These are phyloP conservation scores for Phaeotremella skinneri DNA, from an alignment of 768 basidiomycete species.

Conservation along the genomic window DNA sequence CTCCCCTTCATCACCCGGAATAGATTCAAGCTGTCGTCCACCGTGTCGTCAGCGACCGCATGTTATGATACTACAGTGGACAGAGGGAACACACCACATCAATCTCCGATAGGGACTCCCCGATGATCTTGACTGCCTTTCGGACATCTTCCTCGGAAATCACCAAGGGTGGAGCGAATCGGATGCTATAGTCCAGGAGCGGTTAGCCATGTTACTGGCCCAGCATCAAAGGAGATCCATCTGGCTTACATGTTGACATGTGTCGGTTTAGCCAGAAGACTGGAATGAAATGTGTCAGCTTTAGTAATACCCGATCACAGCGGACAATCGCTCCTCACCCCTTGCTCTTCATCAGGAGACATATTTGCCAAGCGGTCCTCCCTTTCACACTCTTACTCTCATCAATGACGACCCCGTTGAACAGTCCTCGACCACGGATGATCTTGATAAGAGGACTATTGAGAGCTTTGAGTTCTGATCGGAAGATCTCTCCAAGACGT, in stretches of 20 bases:
- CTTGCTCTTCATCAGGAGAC: conserved; percentile 82
- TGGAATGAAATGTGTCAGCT: neutral
- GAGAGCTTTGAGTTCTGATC: conserved; percentile 55
- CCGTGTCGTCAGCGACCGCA: conserved; percentile 5
- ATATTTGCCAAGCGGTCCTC: conserved; percentile 92
- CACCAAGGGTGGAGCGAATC: conserved; percentile 92
- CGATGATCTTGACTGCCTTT: conserved; percentile 72
- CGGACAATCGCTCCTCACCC: conserved; percentile 53
- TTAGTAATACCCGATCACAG: neutral
- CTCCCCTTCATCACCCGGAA: conserved; percentile 49
- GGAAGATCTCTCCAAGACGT: conserved; percentile 76
- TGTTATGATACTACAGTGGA: neutral
- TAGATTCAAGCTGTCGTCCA: conserved; percentile 39
- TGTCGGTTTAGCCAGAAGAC: conserved; percentile 89
- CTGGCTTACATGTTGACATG: conserved; percentile 81
- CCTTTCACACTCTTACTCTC: conserved; percentile 73
- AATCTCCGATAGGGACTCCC: conserved; percentile 72
- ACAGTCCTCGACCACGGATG: conserved; percentile 80
- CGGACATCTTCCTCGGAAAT: conserved; percentile 82
- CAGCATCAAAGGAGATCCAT: neutral
- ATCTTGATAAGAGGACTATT: conserved; percentile 64
- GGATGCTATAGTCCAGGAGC: conserved; percentile 77
- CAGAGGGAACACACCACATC: conserved; percentile 60
- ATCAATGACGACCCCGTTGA: conserved; percentile 93
- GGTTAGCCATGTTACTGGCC: neutral